A percentile compares a stretch with the other conserved stretches of the same genome.
These are phyloP conservation scores for Boletus vermiculosoides DNA, from an alignment of 768 basidiomycete genomes.

Conservation along the genomic window DNA sequence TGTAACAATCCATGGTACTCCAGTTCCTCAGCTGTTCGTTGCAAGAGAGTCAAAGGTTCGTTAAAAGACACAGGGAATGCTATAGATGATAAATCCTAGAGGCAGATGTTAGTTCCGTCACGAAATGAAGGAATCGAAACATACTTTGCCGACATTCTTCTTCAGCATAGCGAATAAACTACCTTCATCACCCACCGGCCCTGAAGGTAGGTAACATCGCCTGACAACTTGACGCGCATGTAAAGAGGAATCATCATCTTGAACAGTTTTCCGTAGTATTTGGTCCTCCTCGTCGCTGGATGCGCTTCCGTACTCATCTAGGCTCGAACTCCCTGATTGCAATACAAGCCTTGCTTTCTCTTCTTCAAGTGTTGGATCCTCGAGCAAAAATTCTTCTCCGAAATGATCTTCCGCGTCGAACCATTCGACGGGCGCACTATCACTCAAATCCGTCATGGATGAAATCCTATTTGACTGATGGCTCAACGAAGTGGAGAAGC, in stretches of 20 bases:
- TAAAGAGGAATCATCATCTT: conserved; percentile 6
- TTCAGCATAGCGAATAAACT: conserved; percentile 80
- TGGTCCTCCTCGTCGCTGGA: conserved; percentile 52
- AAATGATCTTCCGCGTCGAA: conserved; percentile 64
- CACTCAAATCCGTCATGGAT: conserved; percentile 48
- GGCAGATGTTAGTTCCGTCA: not conserved
- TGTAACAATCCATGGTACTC: conserved; percentile 74
- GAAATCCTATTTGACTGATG: conserved; percentile 45
- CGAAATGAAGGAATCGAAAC: conserved; percentile 5
- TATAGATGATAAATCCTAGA: conserved; percentile 77
- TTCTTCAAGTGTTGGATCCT: conserved; percentile 41
- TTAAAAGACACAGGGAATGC: conserved; percentile 89
- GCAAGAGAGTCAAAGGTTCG: conserved; percentile 80
- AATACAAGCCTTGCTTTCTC: conserved; percentile 39
- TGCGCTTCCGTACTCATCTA: conserved; percentile 37
- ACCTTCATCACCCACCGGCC: conserved; percentile 69
- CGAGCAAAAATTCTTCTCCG: conserved; percentile 61
- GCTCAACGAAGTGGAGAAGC: conserved; percentile 29
- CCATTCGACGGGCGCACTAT: conserved; percentile 59
- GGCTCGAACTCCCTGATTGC: conserved; percentile 42
- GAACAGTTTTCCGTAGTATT: not conserved
- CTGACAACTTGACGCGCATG: conserved; percentile 37
- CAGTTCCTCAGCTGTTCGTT: conserved; percentile 78
- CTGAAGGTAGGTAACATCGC: conserved; percentile 59
- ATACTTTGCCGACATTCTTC: conserved; percentile 86